These are phyloP conservation scores for Aureobasidium musti DNA, from an alignment of 2,329 filamentous ascomycete species.

Conservation along the genomic window DNA sequence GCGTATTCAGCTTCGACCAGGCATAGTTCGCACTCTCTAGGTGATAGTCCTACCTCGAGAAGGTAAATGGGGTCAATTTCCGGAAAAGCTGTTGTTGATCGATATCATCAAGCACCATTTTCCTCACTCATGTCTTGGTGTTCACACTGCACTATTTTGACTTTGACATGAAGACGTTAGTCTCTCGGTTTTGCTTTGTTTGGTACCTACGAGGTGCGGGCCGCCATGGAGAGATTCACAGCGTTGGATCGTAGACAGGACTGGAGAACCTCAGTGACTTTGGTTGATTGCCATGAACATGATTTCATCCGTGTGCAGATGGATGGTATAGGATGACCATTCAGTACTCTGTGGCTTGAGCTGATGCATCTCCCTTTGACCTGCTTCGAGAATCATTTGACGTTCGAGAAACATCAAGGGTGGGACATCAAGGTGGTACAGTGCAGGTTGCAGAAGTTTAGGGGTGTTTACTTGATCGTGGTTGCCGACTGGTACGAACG, in stretches of 20 bases:
- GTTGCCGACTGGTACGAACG: conserved; percentile 12
- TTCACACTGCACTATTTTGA: background rate
- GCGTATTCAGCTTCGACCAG: background rate
- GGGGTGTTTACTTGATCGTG: background rate
- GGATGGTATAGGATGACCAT: background rate
- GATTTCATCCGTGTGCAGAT: background rate
- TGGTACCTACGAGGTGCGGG: conserved; percentile 17
- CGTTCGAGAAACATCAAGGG: no score
- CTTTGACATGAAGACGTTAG: background rate
- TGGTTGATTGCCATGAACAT: background rate
- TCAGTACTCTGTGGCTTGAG: background rate
- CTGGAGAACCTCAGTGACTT: background rate
- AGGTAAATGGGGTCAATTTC: background rate
- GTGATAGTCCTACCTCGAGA: background rate
- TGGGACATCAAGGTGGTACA: background rate
- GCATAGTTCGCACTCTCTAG: background rate
- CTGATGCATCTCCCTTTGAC: background rate
- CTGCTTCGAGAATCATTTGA: background rate
- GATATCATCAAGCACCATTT: background rate
- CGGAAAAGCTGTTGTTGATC: background rate
- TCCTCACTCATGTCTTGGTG: background rate
- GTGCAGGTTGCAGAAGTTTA: background rate
- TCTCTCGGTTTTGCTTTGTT: background rate
- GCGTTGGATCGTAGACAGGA: background rate
- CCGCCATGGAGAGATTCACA: background rate